A percentile compares a stretch with the other conserved stretches of the same genome.
Evolutionary conservation across 257 asterid genomes (phyloP).

Genomic region (Rhazya stricta): DNA sequence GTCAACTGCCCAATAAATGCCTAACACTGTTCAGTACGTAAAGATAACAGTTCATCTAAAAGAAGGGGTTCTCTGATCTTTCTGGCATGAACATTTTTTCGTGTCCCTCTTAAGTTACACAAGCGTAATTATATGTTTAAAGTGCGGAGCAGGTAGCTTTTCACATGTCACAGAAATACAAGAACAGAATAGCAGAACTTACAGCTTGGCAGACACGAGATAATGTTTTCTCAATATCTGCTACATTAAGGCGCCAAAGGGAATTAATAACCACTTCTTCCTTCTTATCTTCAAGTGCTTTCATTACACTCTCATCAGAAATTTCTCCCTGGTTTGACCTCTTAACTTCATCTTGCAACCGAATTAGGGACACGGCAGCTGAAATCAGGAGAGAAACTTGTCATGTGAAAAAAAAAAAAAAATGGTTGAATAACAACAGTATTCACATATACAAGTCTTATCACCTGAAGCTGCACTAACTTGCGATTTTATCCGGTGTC

Average conservation of each 20-base stretch:
- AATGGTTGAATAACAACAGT: conserved; percentile 1
- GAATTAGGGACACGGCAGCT: conserved; percentile 67
- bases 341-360: conserved; percentile 65
- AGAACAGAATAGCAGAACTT: conserved; percentile 22
- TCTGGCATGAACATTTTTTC: background rate
- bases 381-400: conserved; percentile 7
- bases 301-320: conserved; percentile 45
- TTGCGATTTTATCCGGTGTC: conserved; percentile 62
- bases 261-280: conserved; percentile 58
- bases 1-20: background rate
- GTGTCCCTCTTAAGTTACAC: background rate
- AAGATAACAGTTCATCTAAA: background rate
- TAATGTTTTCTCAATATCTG: conserved; percentile 71
- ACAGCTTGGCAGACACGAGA: conserved; percentile 73
- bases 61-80: background rate
- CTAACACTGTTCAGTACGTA: background rate
- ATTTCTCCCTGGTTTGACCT: conserved; percentile 44
- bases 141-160: background rate
- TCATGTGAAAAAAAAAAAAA: background rate
- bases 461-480: conserved; percentile 81
- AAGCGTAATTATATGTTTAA: background rate
- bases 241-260: conserved; percentile 76
- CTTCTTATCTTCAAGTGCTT: conserved; percentile 53
- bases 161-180: background rate
- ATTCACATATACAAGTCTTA: conserved; percentile 9